phyloP scores from a whole-genome alignment of 305 asterid species.

The Fraxinus xanthoxyloides region DNA sequence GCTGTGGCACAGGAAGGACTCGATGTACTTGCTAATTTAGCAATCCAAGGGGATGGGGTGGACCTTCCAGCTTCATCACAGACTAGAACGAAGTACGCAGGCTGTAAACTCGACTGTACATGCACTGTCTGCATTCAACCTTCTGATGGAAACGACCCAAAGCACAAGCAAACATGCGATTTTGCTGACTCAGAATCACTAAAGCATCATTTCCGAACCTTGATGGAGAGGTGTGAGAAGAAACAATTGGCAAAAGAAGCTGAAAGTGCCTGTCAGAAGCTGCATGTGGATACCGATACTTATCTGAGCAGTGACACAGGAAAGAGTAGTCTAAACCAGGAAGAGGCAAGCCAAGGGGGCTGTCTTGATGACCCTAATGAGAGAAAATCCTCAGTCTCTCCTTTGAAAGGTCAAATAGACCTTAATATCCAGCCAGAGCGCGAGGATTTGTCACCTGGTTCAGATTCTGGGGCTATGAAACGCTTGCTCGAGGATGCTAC shows the following conservation, averaged over 20 bases:
- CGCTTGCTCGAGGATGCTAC: constrained; percentile 22
- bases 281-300: constrained; percentile 15
- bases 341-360: constrained; percentile 33
- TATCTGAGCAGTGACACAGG: constrained; percentile 9
- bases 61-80: constrained; percentile 30
- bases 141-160: constrained; percentile 41
- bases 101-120: constrained; percentile 38
- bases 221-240: constrained; percentile 36
- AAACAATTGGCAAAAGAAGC: constrained; percentile 34
- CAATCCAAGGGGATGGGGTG: constrained; percentile 33
- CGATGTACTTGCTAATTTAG: constrained; percentile 42
- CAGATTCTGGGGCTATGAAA: constrained; percentile 36
- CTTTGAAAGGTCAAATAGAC: constrained; percentile 72
- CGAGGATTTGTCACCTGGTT: constrained; percentile 55
- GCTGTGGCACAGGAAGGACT: constrained; percentile 41
- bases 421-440: constrained; percentile 86
- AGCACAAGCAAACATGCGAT: constrained; percentile 36
- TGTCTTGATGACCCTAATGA: constrained; percentile 27
- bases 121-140: constrained; percentile 54
- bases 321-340: constrained; percentile 34
- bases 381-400: constrained; percentile 31
- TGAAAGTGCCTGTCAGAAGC: constrained; percentile 23
- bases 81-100: constrained; percentile 40
- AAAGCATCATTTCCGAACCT: constrained; percentile 30
- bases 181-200: constrained; percentile 36